Evolutionary conservation across 2,329 filamentous ascomycete genomes (phyloP).

Genomic region (Fusarium stilboides): DNA sequence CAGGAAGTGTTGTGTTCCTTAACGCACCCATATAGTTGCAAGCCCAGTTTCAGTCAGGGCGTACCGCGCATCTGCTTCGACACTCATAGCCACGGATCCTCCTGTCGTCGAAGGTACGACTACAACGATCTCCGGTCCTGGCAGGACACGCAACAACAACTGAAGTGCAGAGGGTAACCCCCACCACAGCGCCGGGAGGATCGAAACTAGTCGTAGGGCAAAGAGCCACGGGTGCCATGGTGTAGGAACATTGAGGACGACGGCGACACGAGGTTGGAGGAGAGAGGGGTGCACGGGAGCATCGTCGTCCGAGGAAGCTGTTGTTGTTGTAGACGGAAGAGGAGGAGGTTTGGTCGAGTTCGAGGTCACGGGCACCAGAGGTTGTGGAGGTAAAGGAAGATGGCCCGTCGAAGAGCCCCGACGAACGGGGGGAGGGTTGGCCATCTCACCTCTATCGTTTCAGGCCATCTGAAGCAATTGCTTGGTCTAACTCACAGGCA

Average conservation of each 20-base stretch:
- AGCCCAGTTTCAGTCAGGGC: conserved; percentile 77
- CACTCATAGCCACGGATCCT: conserved; percentile 34
- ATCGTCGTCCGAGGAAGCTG: conserved; percentile 23
- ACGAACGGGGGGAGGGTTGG: conserved; percentile 46
- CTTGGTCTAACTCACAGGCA: not conserved
- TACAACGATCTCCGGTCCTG: conserved; percentile 51
- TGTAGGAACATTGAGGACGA: conserved; percentile 80
- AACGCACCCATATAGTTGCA: conserved; percentile 80
- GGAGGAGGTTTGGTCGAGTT: conserved; percentile 27
- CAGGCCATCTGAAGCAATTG: conserved; percentile 46
- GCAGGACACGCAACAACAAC: conserved; percentile 75
- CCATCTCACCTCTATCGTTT: conserved; percentile 46
- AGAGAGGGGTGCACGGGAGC: conserved; percentile 58
- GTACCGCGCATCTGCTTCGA: conserved; percentile 52
- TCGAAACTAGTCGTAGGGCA: conserved; percentile 79
- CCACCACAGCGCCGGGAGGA: conserved; percentile 80
- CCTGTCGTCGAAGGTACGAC: conserved; percentile 47
- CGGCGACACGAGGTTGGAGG: conserved; percentile 83
- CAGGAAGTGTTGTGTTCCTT: conserved; percentile 7
- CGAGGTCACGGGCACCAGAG: conserved; percentile 32
- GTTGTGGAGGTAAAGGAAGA: conserved; percentile 40
- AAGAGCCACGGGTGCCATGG: conserved; percentile 82
- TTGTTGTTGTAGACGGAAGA: conserved; percentile 10
- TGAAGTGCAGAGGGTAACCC: conserved; percentile 78
- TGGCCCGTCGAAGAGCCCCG: conserved; percentile 49